Conservation (phyloP, 495 filamentous ascomycete species). For the Aspergillus biplanus region DNA sequence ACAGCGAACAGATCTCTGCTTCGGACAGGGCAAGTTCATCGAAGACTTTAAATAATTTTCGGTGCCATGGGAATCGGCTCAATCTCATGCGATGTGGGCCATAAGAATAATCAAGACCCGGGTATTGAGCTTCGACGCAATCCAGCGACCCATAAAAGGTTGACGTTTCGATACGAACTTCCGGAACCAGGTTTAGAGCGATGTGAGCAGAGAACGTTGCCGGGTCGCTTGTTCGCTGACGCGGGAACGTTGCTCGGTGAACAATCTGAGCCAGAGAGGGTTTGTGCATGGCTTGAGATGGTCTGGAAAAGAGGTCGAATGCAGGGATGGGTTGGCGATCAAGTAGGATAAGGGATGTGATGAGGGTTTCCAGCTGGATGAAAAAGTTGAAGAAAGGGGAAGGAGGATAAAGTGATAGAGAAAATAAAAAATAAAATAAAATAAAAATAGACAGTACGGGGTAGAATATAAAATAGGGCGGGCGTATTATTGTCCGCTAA, state of each 20-base stretch:
- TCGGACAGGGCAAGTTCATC: conserved; percentile 76
- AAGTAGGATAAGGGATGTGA: conserved; percentile 8
- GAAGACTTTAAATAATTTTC: conserved; percentile 79
- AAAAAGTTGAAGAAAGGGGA: conserved; percentile 11
- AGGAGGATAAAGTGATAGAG: neutral
- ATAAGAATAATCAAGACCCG: conserved; percentile 84
- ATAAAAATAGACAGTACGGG: conserved; percentile 12
- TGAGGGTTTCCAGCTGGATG: conserved; percentile 6
- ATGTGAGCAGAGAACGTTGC: conserved; percentile 62
- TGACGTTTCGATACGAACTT: conserved; percentile 84
- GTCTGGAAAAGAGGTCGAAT: neutral
- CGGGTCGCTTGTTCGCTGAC: conserved; percentile 57
- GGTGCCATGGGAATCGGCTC: conserved; percentile 79
- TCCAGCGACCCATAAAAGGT: conserved; percentile 86
- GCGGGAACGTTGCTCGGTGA: conserved; percentile 61
- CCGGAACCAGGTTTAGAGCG: conserved; percentile 73
- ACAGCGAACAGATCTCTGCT: conserved; percentile 74
- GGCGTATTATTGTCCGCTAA: conserved; percentile 13
- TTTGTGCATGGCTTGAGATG: conserved; percentile 58
- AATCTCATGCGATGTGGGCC: conserved; percentile 82
- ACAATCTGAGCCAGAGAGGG: conserved; percentile 58
- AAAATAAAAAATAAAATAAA: conserved; percentile 13
- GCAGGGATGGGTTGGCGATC: neutral
- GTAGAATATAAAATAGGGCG: conserved; percentile 15
- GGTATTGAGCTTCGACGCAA: conserved; percentile 86